phyloP scores from a whole-genome alignment of 129 eudicot species.

The Heracleum sosnowskyi region DNA sequence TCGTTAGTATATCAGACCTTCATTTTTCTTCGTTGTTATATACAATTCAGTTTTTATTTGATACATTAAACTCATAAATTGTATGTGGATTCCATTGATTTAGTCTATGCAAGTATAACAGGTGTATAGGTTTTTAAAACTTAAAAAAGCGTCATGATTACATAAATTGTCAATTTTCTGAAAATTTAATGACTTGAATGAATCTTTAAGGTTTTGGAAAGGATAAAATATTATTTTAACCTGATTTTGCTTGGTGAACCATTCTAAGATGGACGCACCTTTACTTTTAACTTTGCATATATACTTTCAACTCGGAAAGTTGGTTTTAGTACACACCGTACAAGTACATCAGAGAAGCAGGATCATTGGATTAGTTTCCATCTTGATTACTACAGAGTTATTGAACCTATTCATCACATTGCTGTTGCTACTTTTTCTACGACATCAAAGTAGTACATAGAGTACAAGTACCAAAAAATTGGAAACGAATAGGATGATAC shows the following conservation, averaged over 20 bases:
- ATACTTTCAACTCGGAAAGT: not conserved
- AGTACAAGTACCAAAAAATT: not conserved
- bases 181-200: too few relatives aligned
- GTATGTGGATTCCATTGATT: not conserved
- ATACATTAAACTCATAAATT: too few relatives aligned
- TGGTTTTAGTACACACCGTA: not conserved
- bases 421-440: not conserved
- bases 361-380: too few relatives aligned
- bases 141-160: not conserved
- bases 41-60: not conserved
- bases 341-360: not conserved
- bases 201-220: not conserved
- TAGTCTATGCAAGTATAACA: not conserved
- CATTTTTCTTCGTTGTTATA: not conserved
- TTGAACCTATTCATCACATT: too few relatives aligned
- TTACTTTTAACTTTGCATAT: not conserved
- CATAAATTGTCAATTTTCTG: not conserved
- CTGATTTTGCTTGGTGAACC: not conserved
- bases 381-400: too few relatives aligned
- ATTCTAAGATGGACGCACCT: not conserved
- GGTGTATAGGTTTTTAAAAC: not conserved
- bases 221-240: not conserved
- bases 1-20: constrained; percentile 1
- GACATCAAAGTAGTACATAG: not conserved
- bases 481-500: not conserved